A percentile compares a stretch with the other conserved stretches of the same genome.
Conservation (phyloP, 2,329 filamentous ascomycete genomes). For the Venturia pyrina region DNA sequence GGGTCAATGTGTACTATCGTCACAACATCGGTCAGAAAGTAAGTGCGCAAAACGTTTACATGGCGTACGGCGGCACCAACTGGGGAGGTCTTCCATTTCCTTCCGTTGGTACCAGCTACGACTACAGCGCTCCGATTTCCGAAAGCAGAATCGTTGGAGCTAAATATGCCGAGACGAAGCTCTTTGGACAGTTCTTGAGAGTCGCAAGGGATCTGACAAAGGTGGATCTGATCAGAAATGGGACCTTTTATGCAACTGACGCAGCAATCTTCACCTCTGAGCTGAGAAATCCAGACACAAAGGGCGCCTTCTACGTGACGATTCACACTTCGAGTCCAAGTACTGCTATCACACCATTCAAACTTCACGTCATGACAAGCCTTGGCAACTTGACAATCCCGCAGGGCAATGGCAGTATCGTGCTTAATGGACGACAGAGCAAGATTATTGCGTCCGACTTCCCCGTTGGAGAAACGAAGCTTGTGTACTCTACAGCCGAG, state of each 20-base stretch:
- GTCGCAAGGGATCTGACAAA: slow-evolving; percentile 49
- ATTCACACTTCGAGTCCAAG: slow-evolving; percentile 58
- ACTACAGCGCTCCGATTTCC: slow-evolving; percentile 53
- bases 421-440: slow-evolving; percentile 53
- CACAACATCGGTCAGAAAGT: slow-evolving; percentile 51
- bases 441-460: slow-evolving; percentile 60
- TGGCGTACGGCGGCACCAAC: slow-evolving; percentile 59
- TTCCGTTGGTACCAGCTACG: slow-evolving; percentile 46
- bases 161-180: slow-evolving; percentile 71
- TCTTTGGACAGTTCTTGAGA: slow-evolving; percentile 64
- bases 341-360: slow-evolving; percentile 50
- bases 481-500: slow-evolving; percentile 61
- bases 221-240: slow-evolving; percentile 39
- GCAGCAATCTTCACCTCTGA: slow-evolving; percentile 43
- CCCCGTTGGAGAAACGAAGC: slow-evolving; percentile 43
- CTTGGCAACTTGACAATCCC: slow-evolving; percentile 45
- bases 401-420: slow-evolving; percentile 43
- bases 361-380: slow-evolving; percentile 51
- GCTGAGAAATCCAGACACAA: slow-evolving; percentile 47
- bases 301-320: slow-evolving; percentile 52
- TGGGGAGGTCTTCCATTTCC: slow-evolving; percentile 70
- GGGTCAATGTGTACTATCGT: slow-evolving; percentile 54
- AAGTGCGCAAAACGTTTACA: slow-evolving; percentile 52
- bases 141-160: slow-evolving; percentile 62
- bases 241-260: slow-evolving; percentile 43